phyloP scores from a whole-genome alignment of 345 rosid genomes.

The Sisymbrium altissimum region DNA sequence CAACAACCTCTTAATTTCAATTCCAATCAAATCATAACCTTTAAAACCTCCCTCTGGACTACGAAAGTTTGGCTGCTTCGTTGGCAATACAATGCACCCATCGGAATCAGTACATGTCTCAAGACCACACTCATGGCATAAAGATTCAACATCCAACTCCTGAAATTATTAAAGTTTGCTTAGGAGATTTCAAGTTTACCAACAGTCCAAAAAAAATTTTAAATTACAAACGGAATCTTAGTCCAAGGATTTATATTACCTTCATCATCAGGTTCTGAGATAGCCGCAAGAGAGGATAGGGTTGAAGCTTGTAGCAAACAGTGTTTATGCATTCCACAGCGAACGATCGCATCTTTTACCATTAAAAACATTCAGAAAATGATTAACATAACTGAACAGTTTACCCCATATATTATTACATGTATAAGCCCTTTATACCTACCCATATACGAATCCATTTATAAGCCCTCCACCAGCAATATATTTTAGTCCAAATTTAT shows the following conservation, averaged over 20 bases:
- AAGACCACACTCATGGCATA: constrained; percentile 85
- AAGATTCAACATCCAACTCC: constrained; percentile 65
- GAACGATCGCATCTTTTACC: constrained; percentile 55
- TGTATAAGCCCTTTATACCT: neutral
- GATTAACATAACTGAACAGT: constrained; percentile 11
- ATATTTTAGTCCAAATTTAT: neutral
- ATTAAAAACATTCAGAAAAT: constrained; percentile 13
- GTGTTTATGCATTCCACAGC: constrained; percentile 63
- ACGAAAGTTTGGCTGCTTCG: constrained; percentile 64
- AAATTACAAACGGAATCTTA: neutral
- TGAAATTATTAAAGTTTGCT: constrained; percentile 20
- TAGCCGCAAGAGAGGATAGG: constrained; percentile 60
- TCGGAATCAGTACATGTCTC: constrained; percentile 47
- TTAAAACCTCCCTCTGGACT: constrained; percentile 46
- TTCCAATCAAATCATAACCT: constrained; percentile 44
- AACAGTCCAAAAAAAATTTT: neutral
- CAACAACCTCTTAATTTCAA: constrained; percentile 33
- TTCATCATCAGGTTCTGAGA: constrained; percentile 70
- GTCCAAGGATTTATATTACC: constrained; percentile 34
- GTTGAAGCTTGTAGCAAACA: constrained; percentile 90
- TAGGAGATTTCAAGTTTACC: constrained; percentile 18
- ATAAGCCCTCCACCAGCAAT: neutral
- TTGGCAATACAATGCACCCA: constrained; percentile 54
- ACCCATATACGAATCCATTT: neutral
- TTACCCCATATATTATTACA: neutral